Percentiles rank a stretch among this genome's conserved stretches.
These are phyloP conservation scores for Plasmodium fragile DNA, from an alignment of 169 alveolate genomes.

Conservation along the genomic window DNA sequence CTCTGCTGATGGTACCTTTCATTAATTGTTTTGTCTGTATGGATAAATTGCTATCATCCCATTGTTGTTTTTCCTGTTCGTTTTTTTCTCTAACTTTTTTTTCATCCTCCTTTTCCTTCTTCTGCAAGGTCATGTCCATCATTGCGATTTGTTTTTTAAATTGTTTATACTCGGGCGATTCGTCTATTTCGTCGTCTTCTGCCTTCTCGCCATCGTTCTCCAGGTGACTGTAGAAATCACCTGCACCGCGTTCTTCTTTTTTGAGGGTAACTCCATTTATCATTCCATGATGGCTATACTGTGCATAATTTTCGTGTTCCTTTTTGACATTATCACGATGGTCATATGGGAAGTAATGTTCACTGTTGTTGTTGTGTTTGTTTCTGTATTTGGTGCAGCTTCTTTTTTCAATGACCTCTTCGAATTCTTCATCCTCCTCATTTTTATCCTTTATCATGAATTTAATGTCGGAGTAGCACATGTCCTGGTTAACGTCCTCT, in stretches of 20 bases:
- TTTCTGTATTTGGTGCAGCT: neutral
- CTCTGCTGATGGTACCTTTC: neutral
- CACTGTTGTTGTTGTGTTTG: conserved; percentile 4
- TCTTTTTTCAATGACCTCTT: conserved; percentile 12
- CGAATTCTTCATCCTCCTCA: conserved; percentile 9
- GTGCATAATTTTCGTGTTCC: neutral
- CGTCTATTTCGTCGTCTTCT: neutral
- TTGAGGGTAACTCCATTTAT: neutral
- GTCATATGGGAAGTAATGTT: neutral
- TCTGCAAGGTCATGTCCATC: neutral
- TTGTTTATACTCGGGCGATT: neutral
- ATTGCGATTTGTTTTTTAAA: conserved; percentile 10
- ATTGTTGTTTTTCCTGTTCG: neutral
- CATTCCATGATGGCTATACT: conserved; percentile 2
- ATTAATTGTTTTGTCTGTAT: neutral
- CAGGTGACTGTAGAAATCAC: neutral
- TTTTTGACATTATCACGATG: neutral
- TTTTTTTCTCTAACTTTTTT: neutral
- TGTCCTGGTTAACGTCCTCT: conserved; percentile 2
- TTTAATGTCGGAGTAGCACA: neutral
- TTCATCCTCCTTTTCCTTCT: neutral
- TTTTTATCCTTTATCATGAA: neutral
- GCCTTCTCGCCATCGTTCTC: neutral
- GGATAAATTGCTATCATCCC: neutral
- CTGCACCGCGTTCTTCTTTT: neutral